phyloP scores from a whole-genome alignment of 257 asterid species.

The Salvia rosmarinus region DNA sequence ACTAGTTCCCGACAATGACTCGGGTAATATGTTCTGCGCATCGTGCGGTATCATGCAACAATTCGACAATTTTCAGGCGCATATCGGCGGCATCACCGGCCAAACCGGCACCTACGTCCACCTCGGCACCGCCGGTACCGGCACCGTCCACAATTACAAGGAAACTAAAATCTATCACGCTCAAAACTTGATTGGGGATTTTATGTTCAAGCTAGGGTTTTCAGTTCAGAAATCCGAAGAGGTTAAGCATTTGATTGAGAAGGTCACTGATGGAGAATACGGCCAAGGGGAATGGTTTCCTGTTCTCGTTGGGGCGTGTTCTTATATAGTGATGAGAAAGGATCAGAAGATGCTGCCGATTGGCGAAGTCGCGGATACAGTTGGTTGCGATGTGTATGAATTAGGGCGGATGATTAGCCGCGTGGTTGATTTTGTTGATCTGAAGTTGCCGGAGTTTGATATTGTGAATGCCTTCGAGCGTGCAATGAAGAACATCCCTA shows the following conservation, averaged over 20 bases:
- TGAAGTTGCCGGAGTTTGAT: constrained; percentile 68
- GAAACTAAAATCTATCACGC: constrained; percentile 60
- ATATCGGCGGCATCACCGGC: constrained; percentile 51
- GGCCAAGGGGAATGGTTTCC: constrained; percentile 82
- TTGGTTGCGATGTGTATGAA: constrained; percentile 62
- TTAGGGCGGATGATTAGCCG: constrained; percentile 73
- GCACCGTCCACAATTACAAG: constrained; percentile 45
- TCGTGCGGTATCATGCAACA: constrained; percentile 70
- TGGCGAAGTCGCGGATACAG: constrained; percentile 49
- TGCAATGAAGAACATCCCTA: constrained; percentile 41
- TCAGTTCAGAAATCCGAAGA: constrained; percentile 48
- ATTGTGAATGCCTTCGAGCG: constrained; percentile 55
- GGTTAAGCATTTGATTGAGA: too few relatives aligned
- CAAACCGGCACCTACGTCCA: too few relatives aligned
- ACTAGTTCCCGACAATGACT: too few relatives aligned
- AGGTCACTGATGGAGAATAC: constrained; percentile 67
- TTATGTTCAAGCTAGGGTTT: constrained; percentile 51
- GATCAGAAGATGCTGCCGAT: constrained; percentile 54
- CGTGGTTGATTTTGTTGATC: constrained; percentile 59
- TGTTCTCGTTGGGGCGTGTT: constrained; percentile 68
- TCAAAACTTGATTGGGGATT: constrained; percentile 52
- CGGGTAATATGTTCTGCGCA: too few relatives aligned
- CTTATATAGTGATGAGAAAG: constrained; percentile 68
- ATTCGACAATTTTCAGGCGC: constrained; percentile 55
- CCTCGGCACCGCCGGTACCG: constrained; percentile 57